Evolutionary conservation across 2,329 filamentous ascomycete genomes (phyloP), one percentile per base, ranked within the genome.

Genomic region (Fusarium clavum): DNA sequence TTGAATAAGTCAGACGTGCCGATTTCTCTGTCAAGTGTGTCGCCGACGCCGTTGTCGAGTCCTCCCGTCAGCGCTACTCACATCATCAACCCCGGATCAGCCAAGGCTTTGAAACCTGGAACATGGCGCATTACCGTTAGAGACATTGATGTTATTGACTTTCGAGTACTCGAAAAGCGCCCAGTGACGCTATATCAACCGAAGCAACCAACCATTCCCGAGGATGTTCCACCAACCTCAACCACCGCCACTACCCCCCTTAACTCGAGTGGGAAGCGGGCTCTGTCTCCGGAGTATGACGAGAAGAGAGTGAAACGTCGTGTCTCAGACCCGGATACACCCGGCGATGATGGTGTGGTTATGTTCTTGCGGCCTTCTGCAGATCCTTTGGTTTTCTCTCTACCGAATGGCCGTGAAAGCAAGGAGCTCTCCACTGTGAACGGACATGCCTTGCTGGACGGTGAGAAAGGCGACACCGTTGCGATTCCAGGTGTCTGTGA

Each of bases 81-180:
- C 71, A 75, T 81, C 69, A 81, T 85, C 72, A 80, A 83, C 40
- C 84, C 84, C 2, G 78, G 79, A 4, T 79, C 78, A 16, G 81
- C 80, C 67, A 85, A 83, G 73, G 82, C 83, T 29, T 75, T 89
- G 34, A 81, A 78, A 18, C 87, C 87, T 5, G 87, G 86, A 30
- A 87, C 86, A 2, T 89, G 87, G 86, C 82, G 85, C 62, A 88
- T 89, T 70, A 82, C 79, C 58, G 81, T 88, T 68, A 78, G 80
- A 48, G 79, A 82, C 46, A 78, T 82, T 25, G 83, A 85, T 24
- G 83, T 88, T 11, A 78, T 89, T 34, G 87, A 89, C 75, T 89
- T 89, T 64, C 82, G 87, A 62, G 85, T 89, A 34, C 76, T 89
- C 22, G 85, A 88, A 74, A 88, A 87, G 76, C 83, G 83, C 7